Percentiles rank a stretch among this genome's conserved stretches.
Conservation (phyloP, 1,284 basidiomycete species). For the Microbotryum violaceum region DNA sequence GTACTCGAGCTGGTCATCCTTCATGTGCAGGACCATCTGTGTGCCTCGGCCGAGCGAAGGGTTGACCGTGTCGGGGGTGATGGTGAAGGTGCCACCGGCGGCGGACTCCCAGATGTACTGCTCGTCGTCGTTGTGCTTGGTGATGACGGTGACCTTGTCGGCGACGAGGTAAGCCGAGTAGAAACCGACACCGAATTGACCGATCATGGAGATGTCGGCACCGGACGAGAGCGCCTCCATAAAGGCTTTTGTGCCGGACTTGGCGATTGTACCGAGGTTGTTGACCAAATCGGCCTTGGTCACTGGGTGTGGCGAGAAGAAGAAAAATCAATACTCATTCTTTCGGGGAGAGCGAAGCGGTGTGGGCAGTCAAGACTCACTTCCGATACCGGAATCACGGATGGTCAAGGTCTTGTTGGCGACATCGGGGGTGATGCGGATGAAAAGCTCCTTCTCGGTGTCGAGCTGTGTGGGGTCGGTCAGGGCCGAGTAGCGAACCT, state of each 20-base stretch:
- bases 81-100: constrained; percentile 98
- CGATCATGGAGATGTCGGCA: constrained; percentile 78
- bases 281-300: constrained; percentile 97
- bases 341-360: not conserved
- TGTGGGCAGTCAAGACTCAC: constrained; percentile 2
- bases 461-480: constrained; percentile 85
- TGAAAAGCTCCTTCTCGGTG: constrained; percentile 69
- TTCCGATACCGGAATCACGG: constrained; percentile 95
- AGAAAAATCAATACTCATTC: not conserved
- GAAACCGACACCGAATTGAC: constrained; percentile 77
- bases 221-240: constrained; percentile 84
- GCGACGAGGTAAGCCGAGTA: constrained; percentile 99
- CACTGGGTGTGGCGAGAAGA: constrained; percentile 45
- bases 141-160: constrained; percentile 95
- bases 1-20: constrained; percentile 99
- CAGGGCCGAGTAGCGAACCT: constrained; percentile 86
- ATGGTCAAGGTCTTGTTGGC: constrained; percentile 88
- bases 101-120: constrained; percentile 99
- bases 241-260: constrained; percentile 93
- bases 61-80: constrained; percentile 86
- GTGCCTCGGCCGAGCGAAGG: constrained; percentile 88
- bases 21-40: constrained; percentile 89
- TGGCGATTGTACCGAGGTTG: constrained; percentile 99
- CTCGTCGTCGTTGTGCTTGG: constrained; percentile 99
- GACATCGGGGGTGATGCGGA: constrained; percentile 89